phyloP scores from a whole-genome alignment of 345 rosid species.

The Mangifera indica region DNA sequence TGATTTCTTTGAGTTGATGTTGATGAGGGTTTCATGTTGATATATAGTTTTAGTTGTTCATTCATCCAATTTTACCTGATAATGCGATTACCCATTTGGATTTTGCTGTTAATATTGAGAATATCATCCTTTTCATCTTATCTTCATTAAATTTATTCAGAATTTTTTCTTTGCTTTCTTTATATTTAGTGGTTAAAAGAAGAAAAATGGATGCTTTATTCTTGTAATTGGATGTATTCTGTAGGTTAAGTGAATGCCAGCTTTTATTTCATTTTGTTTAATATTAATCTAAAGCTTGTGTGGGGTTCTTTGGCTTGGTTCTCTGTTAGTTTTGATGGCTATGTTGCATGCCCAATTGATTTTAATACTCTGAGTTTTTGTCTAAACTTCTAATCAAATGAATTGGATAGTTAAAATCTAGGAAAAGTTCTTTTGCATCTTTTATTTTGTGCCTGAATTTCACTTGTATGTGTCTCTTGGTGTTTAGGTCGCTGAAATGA shows the following conservation, averaged over 20 bases:
- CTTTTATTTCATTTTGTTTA: not conserved
- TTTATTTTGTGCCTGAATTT: not conserved
- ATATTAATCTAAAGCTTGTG: not conserved
- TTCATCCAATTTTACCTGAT: not conserved
- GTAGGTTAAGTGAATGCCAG: not conserved
- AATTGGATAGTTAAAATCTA: not conserved
- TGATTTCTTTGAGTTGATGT: not conserved
- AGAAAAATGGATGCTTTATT: not conserved
- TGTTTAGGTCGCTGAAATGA: not conserved
- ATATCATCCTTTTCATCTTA: not conserved
- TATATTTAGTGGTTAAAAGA: not conserved
- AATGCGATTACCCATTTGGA: slow-evolving; percentile 1
- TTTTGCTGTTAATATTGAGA: not conserved
- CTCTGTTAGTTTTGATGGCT: not conserved
- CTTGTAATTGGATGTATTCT: not conserved
- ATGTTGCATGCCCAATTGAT: not conserved
- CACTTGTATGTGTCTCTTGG: not conserved
- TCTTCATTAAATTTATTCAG: not conserved
- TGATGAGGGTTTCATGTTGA: not conserved
- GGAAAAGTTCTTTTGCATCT: not conserved
- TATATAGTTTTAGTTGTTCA: not conserved
- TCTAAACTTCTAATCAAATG: not conserved
- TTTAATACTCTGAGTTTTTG: too few species aligned
- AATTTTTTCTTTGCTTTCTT: not conserved
- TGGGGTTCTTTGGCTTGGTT: not conserved